Percentiles rank a stretch among this genome's conserved stretches.
These are phyloP conservation scores for Piper longum DNA, from an alignment of 164 flowering plant genomes.

Conservation along the genomic window DNA sequence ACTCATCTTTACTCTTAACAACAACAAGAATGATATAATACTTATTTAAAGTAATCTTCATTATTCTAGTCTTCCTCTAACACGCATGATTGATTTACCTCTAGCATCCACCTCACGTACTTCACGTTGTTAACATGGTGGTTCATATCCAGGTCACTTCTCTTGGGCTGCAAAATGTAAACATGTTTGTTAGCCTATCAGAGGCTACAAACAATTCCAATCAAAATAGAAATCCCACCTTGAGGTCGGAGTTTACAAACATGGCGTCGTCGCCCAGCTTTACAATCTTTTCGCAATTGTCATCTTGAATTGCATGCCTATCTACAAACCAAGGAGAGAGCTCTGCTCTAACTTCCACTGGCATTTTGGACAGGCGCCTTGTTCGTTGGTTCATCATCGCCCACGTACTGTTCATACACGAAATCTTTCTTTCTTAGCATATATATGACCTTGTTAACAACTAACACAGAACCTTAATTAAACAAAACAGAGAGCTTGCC, in stretches of 20 bases:
- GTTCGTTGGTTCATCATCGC: slow-evolving; percentile 75
- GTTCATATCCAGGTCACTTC: slow-evolving; percentile 63
- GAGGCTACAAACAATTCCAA: too few relatives aligned
- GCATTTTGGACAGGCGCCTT: slow-evolving; percentile 71
- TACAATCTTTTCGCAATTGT: slow-evolving; percentile 29
- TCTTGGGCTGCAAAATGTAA: slow-evolving; percentile 34
- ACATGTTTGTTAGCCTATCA: not conserved
- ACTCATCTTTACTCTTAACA: too few relatives aligned
- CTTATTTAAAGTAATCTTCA: too few relatives aligned
- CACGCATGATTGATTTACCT: slow-evolving; percentile 20
- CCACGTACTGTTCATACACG: slow-evolving; percentile 44
- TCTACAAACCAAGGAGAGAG: slow-evolving; percentile 57
- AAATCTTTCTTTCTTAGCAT: not conserved
- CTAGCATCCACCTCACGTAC: slow-evolving; percentile 58
- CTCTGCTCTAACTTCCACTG: slow-evolving; percentile 66
- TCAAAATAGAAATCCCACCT: slow-evolving; percentile 22
- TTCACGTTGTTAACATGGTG: slow-evolving; percentile 66
- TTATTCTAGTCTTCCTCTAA: too few relatives aligned
- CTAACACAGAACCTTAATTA: too few relatives aligned
- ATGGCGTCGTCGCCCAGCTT: slow-evolving; percentile 42
- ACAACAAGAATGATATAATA: too few relatives aligned
- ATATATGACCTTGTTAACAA: too few relatives aligned
- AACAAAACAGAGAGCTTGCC: slow-evolving; percentile 11
- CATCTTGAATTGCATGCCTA: slow-evolving; percentile 42
- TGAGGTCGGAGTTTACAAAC: slow-evolving; percentile 31